Percentiles rank a stretch among this genome's conserved stretches.
phyloP scores from a whole-genome alignment of 108 stramenopile species.

The Skeletonema marinoi region DNA sequence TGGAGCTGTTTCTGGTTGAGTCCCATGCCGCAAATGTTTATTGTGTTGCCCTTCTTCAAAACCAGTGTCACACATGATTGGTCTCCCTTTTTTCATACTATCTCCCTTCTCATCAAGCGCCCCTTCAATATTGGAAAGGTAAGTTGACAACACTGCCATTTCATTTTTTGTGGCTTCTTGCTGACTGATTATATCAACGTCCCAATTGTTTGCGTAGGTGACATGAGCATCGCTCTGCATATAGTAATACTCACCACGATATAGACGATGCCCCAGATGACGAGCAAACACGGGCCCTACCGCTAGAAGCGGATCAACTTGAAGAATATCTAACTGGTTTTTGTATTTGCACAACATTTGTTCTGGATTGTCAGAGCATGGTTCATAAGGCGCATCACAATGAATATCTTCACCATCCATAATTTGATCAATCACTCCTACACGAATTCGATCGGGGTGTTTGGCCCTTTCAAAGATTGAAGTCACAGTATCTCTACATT shows the following conservation, averaged over 20 bases:
- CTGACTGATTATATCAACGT: constrained; percentile 85
- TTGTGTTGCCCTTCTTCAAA: constrained; percentile 83
- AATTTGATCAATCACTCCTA: constrained; percentile 90
- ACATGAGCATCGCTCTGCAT: constrained; percentile 97
- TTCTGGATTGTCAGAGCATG: constrained; percentile 64
- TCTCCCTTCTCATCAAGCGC: constrained; percentile 66
- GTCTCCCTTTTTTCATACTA: constrained; percentile 67
- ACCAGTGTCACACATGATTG: constrained; percentile 89
- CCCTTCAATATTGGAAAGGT: constrained; percentile 83
- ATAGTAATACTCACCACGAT: constrained; percentile 93
- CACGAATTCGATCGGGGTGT: constrained; percentile 66
- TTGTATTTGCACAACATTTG: constrained; percentile 72
- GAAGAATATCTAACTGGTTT: constrained; percentile 78
- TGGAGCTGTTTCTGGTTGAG: constrained; percentile 79
- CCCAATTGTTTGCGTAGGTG: constrained; percentile 89
- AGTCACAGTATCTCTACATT: constrained; percentile 76
- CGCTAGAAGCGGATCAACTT: constrained; percentile 71
- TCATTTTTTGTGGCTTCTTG: constrained; percentile 82
- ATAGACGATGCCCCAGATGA: constrained; percentile 86
- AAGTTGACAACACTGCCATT: constrained; percentile 91
- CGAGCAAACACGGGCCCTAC: constrained; percentile 92
- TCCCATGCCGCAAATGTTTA: constrained; percentile 79
- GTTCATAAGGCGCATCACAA: constrained; percentile 75
- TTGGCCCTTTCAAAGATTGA: constrained; percentile 61
- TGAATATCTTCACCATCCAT: constrained; percentile 69